Base-by-base conservation (phyloP, 2,329 filamentous ascomycete species). In the Grosmannia huntii region DNA sequence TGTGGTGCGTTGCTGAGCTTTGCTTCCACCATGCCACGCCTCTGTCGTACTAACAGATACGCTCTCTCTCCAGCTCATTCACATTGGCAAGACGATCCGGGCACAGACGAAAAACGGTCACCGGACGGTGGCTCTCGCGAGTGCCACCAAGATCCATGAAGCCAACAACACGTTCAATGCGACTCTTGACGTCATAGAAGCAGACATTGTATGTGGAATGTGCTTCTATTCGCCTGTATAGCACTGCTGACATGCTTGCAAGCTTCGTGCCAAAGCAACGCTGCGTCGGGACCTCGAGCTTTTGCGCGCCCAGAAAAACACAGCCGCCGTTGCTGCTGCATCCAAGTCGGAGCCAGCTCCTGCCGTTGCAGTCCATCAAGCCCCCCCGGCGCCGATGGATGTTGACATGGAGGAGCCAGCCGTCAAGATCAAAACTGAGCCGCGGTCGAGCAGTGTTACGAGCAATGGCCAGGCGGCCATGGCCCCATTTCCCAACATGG, bases 401-500 rank as follows among this genome's bases (percentile, higher is more conserved):
- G 66, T 70, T 68, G 71, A 72, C 57, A 16, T 56, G 10, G 62
- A 64, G 12, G 59, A 62, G 10, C 28, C 41, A 3, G 25, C 12
- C 5, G 58, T 67, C 56, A 69, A 68, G 53, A 66, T 71, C 36
- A 71, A 72, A 57, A 67, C 64, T 38, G 75, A 73, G 63, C 71
- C 76, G 16, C 31, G n/a, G 12, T 14, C 38, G 27, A 27, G 53
- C 9, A 9, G 49, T 11, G 16, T 44, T 10, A 49, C 54, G 12
- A 44, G n/a, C 53, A 41, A 14, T 48, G 38, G 41, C 49, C 27
- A 23, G 49, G 14, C 38, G 9, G 49, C 28, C 21, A 72, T 79
- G 55, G 80, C 80, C 19, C 75, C 80, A 0, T 76, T 82, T 61
- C 76, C 80, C 2, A 77, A 82, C 62, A 82, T 82, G 77, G 78